phyloP scores from a whole-genome alignment of 1,284 basidiomycete species.

The Trametes hirsuta region DNA sequence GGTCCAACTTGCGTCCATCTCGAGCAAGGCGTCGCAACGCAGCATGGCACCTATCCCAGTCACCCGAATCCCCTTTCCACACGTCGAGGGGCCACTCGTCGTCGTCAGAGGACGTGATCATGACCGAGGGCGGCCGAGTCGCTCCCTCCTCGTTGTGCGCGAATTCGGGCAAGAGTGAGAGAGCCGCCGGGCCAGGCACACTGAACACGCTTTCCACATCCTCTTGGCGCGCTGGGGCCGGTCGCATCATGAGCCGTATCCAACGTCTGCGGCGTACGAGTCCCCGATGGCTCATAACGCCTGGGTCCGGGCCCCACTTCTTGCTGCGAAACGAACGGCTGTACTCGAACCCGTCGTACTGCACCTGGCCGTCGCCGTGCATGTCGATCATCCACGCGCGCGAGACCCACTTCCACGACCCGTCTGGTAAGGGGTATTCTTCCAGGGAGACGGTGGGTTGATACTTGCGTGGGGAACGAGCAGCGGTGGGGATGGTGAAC shows the following conservation, averaged over 20 bases:
- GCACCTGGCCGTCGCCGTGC: constrained; percentile 75
- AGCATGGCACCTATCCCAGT: constrained; percentile 64
- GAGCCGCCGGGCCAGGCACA: neutral
- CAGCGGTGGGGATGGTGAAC: constrained; percentile 63
- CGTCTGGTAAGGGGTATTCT: constrained; percentile 79
- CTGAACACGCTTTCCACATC: constrained; percentile 5
- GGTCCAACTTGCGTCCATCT: constrained; percentile 72
- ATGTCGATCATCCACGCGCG: constrained; percentile 85
- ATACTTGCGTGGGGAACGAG: constrained; percentile 38
- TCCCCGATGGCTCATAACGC: constrained; percentile 61
- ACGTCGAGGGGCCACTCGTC: constrained; percentile 26
- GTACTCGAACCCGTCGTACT: constrained; percentile 84
- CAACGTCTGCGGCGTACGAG: constrained; percentile 77
- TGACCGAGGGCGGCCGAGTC: constrained; percentile 35
- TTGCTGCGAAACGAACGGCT: constrained; percentile 72
- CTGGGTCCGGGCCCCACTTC: constrained; percentile 65
- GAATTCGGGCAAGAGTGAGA: constrained; percentile 11
- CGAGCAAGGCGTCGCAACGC: constrained; percentile 55
- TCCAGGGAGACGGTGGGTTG: constrained; percentile 58
- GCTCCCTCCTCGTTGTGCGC: constrained; percentile 26
- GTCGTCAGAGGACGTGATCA: constrained; percentile 18
- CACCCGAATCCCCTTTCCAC: constrained; percentile 49
- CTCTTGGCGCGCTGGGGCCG: constrained; percentile 29
- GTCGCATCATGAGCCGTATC: constrained; percentile 80
- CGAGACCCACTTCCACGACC: constrained; percentile 80